A percentile compares a stretch with the other conserved stretches of the same genome.
phyloP scores from a whole-genome alignment of 2,329 filamentous ascomycete genomes.

The Nemania bipapillata region DNA sequence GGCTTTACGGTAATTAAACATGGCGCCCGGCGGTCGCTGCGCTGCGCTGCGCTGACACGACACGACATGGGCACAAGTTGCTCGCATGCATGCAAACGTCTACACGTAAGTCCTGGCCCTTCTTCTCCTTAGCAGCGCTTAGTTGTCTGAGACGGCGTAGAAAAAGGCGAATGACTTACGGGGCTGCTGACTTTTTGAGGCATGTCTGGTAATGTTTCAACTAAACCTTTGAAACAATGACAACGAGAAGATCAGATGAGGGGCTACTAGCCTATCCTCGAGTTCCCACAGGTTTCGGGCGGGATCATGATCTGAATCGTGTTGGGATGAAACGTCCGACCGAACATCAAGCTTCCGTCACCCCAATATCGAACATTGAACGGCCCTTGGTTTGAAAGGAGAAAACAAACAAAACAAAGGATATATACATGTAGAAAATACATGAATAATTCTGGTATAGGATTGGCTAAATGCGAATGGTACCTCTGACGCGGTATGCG shows the following conservation, averaged over 20 bases:
- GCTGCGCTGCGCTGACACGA: too few species aligned
- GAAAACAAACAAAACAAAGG: too few species aligned
- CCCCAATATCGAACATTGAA: background rate
- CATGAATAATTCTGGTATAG: too few species aligned
- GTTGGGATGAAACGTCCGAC: slow-evolving; percentile 28
- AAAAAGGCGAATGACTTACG: background rate
- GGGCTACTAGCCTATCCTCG: background rate
- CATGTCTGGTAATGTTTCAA: slow-evolving; percentile 27
- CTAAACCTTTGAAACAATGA: slow-evolving; percentile 24
- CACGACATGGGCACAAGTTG: background rate
- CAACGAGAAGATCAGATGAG: slow-evolving; percentile 21
- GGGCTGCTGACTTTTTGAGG: background rate
- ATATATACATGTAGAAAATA: too few species aligned
- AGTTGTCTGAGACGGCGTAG: background rate
- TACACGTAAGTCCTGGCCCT: slow-evolving; percentile 2
- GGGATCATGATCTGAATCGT: background rate
- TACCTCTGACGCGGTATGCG: background rate
- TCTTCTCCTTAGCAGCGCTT: background rate
- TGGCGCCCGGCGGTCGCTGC: slow-evolving; percentile 16
- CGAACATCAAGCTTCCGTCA: background rate
- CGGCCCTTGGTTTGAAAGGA: background rate
- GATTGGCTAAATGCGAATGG: too few species aligned
- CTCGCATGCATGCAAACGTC: slow-evolving; percentile 7
- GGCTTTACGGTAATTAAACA: background rate
- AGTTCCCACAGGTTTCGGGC: background rate